Percentiles rank a stretch among this genome's conserved stretches.
These are phyloP conservation scores for Trichomonas tenax DNA, from an alignment of 208 protist species.

Conservation along the genomic window DNA sequence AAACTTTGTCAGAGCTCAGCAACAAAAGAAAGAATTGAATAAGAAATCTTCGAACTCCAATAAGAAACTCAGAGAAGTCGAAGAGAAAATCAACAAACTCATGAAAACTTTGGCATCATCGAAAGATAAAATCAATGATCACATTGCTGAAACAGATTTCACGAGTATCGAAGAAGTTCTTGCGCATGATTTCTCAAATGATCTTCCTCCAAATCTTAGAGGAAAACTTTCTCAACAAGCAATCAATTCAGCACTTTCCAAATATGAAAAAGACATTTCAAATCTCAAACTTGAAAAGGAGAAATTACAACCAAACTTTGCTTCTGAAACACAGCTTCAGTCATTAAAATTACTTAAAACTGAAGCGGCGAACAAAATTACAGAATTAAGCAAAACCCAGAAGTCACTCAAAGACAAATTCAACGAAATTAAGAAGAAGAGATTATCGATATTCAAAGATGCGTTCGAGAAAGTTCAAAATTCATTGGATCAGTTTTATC, in stretches of 20 bases:
- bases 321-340: neutral
- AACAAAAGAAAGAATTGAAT: neutral
- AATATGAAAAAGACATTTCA: neutral
- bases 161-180: no score
- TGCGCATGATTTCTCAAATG: no score
- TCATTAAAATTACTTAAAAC: neutral
- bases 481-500: neutral
- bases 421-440: neutral
- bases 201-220: neutral
- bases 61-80: no score
- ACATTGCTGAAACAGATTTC: no score
- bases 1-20: neutral
- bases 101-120: no score
- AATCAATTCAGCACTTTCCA: neutral
- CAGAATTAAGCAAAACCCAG: neutral
- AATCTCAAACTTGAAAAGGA: neutral
- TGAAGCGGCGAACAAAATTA: neutral
- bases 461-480: neutral
- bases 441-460: neutral
- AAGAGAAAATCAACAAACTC: no score
- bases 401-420: neutral
- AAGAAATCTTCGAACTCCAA: no score
- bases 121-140: no score
- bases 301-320: neutral
- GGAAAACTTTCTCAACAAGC: neutral